Evolutionary conservation across 768 basidiomycete species (phyloP).

Genomic region (Boletus rubropictus): DNA sequence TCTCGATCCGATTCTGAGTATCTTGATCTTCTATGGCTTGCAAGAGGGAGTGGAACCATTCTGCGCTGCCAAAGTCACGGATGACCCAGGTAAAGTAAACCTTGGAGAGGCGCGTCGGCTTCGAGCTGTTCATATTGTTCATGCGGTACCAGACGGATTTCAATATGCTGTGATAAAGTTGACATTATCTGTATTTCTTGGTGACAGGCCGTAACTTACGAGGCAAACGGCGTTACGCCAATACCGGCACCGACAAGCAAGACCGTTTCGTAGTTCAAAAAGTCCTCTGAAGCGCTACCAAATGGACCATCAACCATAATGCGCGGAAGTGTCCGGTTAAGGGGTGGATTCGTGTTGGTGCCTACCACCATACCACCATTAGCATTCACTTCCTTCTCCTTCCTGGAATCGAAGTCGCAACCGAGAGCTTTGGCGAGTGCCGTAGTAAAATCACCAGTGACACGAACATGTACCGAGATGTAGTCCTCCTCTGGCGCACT

Average conservation of each 20-base stretch:
- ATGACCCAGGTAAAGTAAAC: constrained; percentile 96
- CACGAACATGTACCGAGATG: constrained; percentile 88
- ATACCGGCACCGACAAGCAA: constrained; percentile 92
- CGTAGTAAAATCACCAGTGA: constrained; percentile 87
- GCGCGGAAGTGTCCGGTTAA: constrained; percentile 76
- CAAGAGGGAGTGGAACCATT: constrained; percentile 92
- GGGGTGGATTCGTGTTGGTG: constrained; percentile 48
- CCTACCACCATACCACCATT: constrained; percentile 58
- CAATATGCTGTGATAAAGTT: constrained; percentile 50
- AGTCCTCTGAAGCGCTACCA: constrained; percentile 88
- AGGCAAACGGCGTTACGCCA: constrained; percentile 94
- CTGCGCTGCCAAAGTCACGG: constrained; percentile 82
- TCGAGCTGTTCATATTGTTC: constrained; percentile 75
- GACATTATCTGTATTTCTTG: background rate
- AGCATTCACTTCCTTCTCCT: constrained; percentile 39
- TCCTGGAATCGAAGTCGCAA: constrained; percentile 65
- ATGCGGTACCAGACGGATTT: constrained; percentile 96
- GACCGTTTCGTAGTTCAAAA: constrained; percentile 83
- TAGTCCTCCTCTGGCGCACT: constrained; percentile 95
- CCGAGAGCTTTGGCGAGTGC: constrained; percentile 78
- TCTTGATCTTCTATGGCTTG: constrained; percentile 94
- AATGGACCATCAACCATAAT: constrained; percentile 97
- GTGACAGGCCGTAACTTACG: constrained; percentile 44
- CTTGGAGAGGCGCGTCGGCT: constrained; percentile 81
- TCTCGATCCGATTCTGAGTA: constrained; percentile 78